These are phyloP conservation scores for Botrytis fragariae DNA, from an alignment of 2,329 filamentous ascomycete species.

Conservation along the genomic window DNA sequence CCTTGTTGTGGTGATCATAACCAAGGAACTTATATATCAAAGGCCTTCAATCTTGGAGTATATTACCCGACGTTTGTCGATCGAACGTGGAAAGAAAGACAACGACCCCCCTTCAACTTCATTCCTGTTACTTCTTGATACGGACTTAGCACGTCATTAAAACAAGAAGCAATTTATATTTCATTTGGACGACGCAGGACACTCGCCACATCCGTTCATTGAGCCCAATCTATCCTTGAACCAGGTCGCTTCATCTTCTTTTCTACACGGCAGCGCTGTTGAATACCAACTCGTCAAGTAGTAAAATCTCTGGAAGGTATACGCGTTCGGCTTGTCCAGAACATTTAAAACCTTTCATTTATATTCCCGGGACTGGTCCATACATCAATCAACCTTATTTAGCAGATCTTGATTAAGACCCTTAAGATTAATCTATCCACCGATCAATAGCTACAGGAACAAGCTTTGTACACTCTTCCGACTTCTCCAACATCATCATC, in stretches of 20 bases:
- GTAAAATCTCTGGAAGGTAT: conserved; percentile 26
- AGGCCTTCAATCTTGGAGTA: conserved; percentile 35
- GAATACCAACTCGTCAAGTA: conserved; percentile 10
- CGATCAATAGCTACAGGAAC: conserved; percentile 28
- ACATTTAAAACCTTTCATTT: conserved; percentile 27
- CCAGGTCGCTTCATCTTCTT: conserved; percentile 29
- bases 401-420: conserved; percentile 26
- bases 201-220: conserved; percentile 31
- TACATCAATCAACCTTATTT: conserved; percentile 34
- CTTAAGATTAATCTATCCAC: conserved; percentile 26
- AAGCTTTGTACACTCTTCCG: conserved; percentile 24
- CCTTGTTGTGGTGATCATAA: conserved; percentile 36
- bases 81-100: conserved; percentile 37
- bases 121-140: conserved; percentile 27
- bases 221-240: conserved; percentile 32
- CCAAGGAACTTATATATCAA: conserved; percentile 32
- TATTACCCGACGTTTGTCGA: conserved; percentile 37
- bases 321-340: conserved; percentile 36
- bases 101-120: conserved; percentile 31
- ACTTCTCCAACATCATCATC: conserved; percentile 23
- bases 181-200: conserved; percentile 36
- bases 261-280: conserved; percentile 22
- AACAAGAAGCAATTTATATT: conserved; percentile 35
- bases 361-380: conserved; percentile 30
- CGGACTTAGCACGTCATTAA: conserved; percentile 37